These are phyloP conservation scores for Stephania yunnanensis DNA, from an alignment of 164 flowering plant genomes.

Conservation along the genomic window DNA sequence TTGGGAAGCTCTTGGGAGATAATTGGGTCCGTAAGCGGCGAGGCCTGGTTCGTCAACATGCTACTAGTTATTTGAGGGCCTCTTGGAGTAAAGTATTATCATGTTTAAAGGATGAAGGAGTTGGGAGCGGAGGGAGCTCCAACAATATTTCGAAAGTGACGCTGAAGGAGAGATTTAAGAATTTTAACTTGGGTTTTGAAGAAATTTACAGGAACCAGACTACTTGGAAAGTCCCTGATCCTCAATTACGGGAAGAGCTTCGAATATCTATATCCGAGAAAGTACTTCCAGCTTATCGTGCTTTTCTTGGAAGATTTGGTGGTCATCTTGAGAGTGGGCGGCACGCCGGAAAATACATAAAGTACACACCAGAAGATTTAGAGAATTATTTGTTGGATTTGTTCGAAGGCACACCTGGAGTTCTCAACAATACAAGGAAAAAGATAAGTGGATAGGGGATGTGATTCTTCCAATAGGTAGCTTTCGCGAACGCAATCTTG, in stretches of 20 bases:
- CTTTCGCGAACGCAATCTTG: conserved; percentile 19
- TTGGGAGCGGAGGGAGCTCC: conserved; percentile 55
- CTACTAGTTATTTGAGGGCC: conserved; percentile 73
- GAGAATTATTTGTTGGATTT: conserved; percentile 65
- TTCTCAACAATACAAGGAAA: conserved; percentile 46
- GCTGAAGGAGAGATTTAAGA: conserved; percentile 75
- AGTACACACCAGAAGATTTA: conserved; percentile 72
- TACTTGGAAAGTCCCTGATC: conserved; percentile 75
- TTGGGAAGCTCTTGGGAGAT: conserved; percentile 65
- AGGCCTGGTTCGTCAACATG: conserved; percentile 60
- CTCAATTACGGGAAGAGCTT: conserved; percentile 77
- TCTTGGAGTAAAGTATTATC: conserved; percentile 73
- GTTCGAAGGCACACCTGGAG: conserved; percentile 63
- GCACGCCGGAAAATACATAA: conserved; percentile 72
- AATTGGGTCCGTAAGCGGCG: conserved; percentile 72
- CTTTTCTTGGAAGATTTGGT: conserved; percentile 70
- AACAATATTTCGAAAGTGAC: conserved; percentile 56
- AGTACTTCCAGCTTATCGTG: conserved; percentile 73
- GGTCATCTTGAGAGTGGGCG: conserved; percentile 67
- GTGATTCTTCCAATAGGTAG: conserved; percentile 25
- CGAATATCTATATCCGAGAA: conserved; percentile 68
- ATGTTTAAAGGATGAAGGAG: conserved; percentile 79
- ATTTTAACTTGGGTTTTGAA: conserved; percentile 69
- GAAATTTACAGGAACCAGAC: conserved; percentile 75
- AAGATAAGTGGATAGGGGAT: conserved; percentile 34